These are phyloP conservation scores for Dactylonectria macrodidyma DNA, from an alignment of 2,329 filamentous ascomycete genomes.

Conservation along the genomic window DNA sequence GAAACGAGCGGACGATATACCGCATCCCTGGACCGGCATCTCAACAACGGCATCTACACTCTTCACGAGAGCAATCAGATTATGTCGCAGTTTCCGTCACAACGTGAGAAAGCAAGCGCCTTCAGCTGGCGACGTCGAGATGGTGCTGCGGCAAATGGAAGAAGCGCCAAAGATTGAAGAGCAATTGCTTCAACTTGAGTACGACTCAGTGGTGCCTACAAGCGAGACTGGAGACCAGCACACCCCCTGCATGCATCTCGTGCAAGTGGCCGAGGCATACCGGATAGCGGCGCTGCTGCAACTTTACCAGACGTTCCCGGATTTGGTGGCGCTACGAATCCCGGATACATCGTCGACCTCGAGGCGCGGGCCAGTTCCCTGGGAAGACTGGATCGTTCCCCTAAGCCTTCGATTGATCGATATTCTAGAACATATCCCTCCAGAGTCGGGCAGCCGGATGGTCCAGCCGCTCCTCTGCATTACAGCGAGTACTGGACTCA, in stretches of 20 bases:
- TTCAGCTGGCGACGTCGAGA: conserved; percentile 50
- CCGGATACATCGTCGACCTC: conserved; percentile 34
- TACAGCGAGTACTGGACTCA: conserved; percentile 54
- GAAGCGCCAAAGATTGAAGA: conserved; percentile 54
- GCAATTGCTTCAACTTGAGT: conserved; percentile 52
- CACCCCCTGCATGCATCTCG: conserved; percentile 51
- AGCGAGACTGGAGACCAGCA: conserved; percentile 52
- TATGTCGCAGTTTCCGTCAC: conserved; percentile 54
- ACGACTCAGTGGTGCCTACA: conserved; percentile 26
- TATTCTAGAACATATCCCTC: conserved; percentile 53
- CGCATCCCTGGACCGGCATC: conserved; percentile 58
- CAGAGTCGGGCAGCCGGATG: conserved; percentile 54
- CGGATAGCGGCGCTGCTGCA: conserved; percentile 56
- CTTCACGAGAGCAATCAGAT: conserved; percentile 53
- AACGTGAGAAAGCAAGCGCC: conserved; percentile 36
- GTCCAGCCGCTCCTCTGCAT: conserved; percentile 57
- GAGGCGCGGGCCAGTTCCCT: conserved; percentile 46
- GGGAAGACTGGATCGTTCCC: conserved; percentile 56
- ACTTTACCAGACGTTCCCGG: conserved; percentile 58
- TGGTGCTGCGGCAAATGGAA: conserved; percentile 42
- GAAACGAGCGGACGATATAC: conserved; percentile 36
- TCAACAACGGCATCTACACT: conserved; percentile 52
- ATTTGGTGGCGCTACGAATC: conserved; percentile 51
- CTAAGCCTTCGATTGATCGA: conserved; percentile 52
- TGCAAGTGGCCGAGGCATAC: conserved; percentile 56